A percentile compares a stretch with the other conserved stretches of the same genome.
These are phyloP conservation scores for Fusarium nelsonii DNA, from an alignment of 2,329 filamentous ascomycete species.

Conservation along the genomic window DNA sequence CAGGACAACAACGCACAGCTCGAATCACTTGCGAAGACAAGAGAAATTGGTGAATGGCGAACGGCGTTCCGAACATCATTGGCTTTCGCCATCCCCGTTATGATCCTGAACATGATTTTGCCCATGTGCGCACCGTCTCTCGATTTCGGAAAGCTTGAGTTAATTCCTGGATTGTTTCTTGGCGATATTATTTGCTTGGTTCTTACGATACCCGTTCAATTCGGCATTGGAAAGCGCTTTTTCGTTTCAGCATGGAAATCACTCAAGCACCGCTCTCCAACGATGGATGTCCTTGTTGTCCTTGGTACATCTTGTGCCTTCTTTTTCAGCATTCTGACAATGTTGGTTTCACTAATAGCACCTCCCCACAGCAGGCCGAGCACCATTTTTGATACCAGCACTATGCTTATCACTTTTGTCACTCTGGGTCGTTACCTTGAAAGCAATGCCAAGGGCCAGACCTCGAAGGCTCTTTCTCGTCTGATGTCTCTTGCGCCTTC, in stretches of 20 bases:
- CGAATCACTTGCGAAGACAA: conserved; percentile 94
- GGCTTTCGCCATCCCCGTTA: conserved; percentile 88
- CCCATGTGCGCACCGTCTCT: conserved; percentile 84
- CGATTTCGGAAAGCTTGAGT: conserved; percentile 78
- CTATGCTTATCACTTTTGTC: conserved; percentile 98
- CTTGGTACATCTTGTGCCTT: conserved; percentile 95
- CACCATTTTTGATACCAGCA: conserved; percentile 97
- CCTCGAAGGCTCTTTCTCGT: conserved; percentile 89
- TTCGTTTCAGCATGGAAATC: conserved; percentile 95
- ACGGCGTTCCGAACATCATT: conserved; percentile 82
- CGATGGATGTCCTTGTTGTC: conserved; percentile 97
- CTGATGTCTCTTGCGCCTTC: conserved; percentile 97
- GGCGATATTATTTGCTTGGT: conserved; percentile 86
- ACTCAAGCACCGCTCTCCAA: conserved; percentile 88
- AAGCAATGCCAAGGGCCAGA: conserved; percentile 95
- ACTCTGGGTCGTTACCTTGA: conserved; percentile 91
- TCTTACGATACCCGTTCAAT: conserved; percentile 93
- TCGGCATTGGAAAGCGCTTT: conserved; percentile 94
- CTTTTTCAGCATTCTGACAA: conserved; percentile 91
- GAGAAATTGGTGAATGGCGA: conserved; percentile 94
- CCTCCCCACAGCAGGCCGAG: conserved; percentile 82
- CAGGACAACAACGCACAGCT: conserved; percentile 98
- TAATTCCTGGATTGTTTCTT: conserved; percentile 83
- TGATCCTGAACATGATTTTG: conserved; percentile 91
- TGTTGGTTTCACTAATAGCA: conserved; percentile 83